Evolutionary conservation across 2,329 filamentous ascomycete species (phyloP), one percentile per base, ranked within the genome.

Genomic region (Arthroderma uncinatum): DNA sequence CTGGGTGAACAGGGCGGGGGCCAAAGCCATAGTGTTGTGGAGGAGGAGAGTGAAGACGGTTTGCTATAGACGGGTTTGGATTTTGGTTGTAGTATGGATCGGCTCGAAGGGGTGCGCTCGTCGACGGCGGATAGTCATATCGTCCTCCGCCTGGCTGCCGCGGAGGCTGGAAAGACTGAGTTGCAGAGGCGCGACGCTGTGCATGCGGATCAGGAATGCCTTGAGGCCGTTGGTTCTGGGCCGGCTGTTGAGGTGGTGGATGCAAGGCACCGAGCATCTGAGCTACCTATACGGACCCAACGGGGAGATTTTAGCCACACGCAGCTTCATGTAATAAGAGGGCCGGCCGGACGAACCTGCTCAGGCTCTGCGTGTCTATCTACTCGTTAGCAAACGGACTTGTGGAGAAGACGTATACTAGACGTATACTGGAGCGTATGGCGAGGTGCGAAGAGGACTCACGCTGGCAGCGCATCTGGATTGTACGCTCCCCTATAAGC

Each of bases 401-500:
- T 33, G 23, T 37, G 14, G n/a, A 5, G 39, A 9, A 28, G 8
- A 19, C 10, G n/a, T 28, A 7, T 37, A 34, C n/a, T n/a, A n/a
- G n/a, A 58, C 16, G 4, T 12, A 25, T 9, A 23, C 50, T 59
- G 59, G 12, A 52, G 62, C 54, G 25, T 56, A 60, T 14, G 9
- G 40, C 10, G 9, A 19, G 40, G 12, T 23, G 40, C 53, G 54
- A 42, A 57, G 53, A 6, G 10, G 37, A 75, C 85, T 76, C 79
- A 93, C 87, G 89, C 89, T 69, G 92, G 92, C 62, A 98, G 83
- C 70, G 90, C 88, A 77, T 98, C 92, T 34, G 91, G 91, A 72
- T 98, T 95, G 77, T 90, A 93, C 57, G 86, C 82, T 71, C 84
- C 84, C 75, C 95, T 95, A 79, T 97, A 97, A 57, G 92, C 92